phyloP scores from a whole-genome alignment of 805 yeast genomes.

The Barnettozyma vustinii region DNA sequence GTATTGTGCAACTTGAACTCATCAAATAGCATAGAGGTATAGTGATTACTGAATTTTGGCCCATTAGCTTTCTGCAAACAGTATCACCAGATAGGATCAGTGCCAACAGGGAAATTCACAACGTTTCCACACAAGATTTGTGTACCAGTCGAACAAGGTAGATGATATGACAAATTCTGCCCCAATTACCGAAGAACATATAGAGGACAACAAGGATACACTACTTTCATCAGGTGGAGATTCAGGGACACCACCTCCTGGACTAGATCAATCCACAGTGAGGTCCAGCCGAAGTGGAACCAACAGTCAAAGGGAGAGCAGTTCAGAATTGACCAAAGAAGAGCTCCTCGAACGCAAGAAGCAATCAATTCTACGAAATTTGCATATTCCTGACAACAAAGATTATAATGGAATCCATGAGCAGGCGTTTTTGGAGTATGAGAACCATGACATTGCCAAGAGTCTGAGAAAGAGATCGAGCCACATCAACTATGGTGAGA shows the following conservation, averaged over 20 bases:
- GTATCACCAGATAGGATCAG: background rate
- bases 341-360: conserved; percentile 16
- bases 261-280: background rate
- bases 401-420: conserved; percentile 31
- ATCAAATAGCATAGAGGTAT: background rate
- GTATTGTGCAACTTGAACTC: background rate
- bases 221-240: background rate
- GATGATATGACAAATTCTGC: conserved; percentile 1
- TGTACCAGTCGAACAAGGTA: background rate
- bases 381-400: conserved; percentile 35
- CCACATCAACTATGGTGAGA: conserved; percentile 2
- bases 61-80: background rate
- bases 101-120: background rate
- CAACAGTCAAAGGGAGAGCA: conserved; percentile 3
- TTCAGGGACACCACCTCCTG: background rate
- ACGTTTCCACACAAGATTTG: background rate
- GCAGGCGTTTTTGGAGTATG: conserved; percentile 25
- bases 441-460: conserved; percentile 9
- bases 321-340: conserved; percentile 11
- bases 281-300: conserved; percentile 4
- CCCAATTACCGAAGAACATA: background rate
- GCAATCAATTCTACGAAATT: conserved; percentile 23
- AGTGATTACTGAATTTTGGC: background rate
- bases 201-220: background rate
- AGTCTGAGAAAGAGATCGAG: conserved; percentile 13